Base-by-base conservation (phyloP, 129 eudicot genomes). In the Saposhnikovia divaricata region DNA sequence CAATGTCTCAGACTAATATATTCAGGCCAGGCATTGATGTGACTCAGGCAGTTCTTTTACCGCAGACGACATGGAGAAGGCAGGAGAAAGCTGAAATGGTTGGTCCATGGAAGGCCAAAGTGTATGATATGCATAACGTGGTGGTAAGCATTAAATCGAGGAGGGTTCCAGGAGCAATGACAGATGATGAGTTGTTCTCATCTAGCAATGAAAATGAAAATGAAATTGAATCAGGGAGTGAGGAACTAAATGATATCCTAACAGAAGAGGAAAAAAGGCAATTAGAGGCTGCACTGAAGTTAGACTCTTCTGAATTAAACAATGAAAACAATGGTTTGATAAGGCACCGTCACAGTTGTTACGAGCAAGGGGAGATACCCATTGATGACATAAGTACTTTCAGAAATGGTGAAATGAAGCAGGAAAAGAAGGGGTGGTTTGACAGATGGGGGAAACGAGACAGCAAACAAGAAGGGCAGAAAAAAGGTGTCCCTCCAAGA, bases 381-480 rank as follows among this genome's bases (percentile, higher is more conserved):
- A 83, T 83, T 44, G 80, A 83, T 72, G 88, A 79, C 55, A 76
- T 68, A 37, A 81, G 47, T 45, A 42, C 79, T 79, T 45, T 63
- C 12, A 79, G 65, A 59, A 76, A 79, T 44, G 81, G 46, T 44
- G 88, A 68, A n/a, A 72, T 0, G 46, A 85, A 70, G 75, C 76
- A 72, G 70, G 83, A 68, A 79, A 89, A 87, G 87, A 86, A 89
- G 71, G 87, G 90, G 31, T 89, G 90, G 90, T 85, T 89, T 79
- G 87, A 86, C 42, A 77, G 86, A 44, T 88, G 91, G 91, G 80
- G 86, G 76, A 88, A 88, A 57, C 80, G 83, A 45, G 89, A 86
- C 50, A 37, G 79, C 63, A 86, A 84, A 51, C 45, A 78, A 47
- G 83, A 82, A 66, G 82, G 75, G 81, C 80, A 83, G 71, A 85